These are phyloP conservation scores for Exidia glandulosa DNA, from an alignment of 768 basidiomycete species.

Conservation along the genomic window DNA sequence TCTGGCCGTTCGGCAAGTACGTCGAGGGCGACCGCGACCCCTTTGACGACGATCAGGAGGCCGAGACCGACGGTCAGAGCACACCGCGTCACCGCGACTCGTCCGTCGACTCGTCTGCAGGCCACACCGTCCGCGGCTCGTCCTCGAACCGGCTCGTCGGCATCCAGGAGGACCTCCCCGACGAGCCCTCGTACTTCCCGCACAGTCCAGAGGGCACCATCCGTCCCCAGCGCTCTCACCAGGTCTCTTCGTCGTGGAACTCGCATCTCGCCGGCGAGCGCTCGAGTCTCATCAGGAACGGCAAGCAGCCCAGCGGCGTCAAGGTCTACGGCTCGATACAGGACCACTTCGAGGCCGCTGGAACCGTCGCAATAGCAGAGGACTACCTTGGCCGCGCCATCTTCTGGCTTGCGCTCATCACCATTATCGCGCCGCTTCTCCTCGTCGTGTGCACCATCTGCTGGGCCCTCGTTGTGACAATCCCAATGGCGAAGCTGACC, in stretches of 20 bases:
- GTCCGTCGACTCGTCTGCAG: background rate
- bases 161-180: background rate
- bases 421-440: slow-evolving; percentile 81
- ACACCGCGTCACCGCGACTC: slow-evolving; percentile 2
- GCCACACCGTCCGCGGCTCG: background rate
- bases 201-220: background rate
- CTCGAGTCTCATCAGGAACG: slow-evolving; percentile 9
- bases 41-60: slow-evolving; percentile 26
- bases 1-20: slow-evolving; percentile 98
- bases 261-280: slow-evolving; percentile 8
- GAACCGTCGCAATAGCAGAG: slow-evolving; percentile 12
- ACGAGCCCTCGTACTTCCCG: background rate
- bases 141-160: background rate
- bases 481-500: slow-evolving; percentile 95
- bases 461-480: slow-evolving; percentile 91
- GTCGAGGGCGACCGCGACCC: slow-evolving; percentile 63
- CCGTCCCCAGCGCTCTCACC: background rate
- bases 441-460: slow-evolving; percentile 79
- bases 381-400: slow-evolving; percentile 58
- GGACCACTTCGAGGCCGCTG: slow-evolving; percentile 1
- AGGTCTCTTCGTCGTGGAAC: slow-evolving; percentile 15
- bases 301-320: slow-evolving; percentile 3
- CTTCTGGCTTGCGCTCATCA: slow-evolving; percentile 72
- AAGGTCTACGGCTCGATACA: slow-evolving; percentile 17
- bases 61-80: background rate